Evolutionary conservation across 2,329 filamentous ascomycete species (phyloP).

Genomic region (Fusarium graminum): DNA sequence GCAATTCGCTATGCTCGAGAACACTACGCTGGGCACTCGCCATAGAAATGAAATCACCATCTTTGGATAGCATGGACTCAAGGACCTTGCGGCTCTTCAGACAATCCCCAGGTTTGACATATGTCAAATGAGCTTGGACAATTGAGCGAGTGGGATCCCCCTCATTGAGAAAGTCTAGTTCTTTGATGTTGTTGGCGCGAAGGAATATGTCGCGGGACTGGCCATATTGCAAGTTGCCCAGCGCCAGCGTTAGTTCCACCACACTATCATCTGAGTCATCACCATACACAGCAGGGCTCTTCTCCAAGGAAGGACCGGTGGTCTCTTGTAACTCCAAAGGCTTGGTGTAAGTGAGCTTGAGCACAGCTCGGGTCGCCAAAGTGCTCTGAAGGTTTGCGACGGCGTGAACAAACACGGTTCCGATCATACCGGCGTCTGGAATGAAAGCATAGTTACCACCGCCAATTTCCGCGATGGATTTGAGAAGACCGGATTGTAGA

Average conservation of each 20-base stretch:
- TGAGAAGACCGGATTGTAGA: constrained; percentile 63
- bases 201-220: constrained; percentile 70
- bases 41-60: not conserved
- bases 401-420: constrained; percentile 72
- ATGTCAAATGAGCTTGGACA: constrained; percentile 55
- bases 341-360: constrained; percentile 58
- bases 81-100: constrained; percentile 9
- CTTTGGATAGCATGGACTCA: constrained; percentile 10
- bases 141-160: constrained; percentile 29
- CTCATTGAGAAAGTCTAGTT: constrained; percentile 17
- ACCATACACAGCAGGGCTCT: constrained; percentile 45
- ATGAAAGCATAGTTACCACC: constrained; percentile 72
- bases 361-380: constrained; percentile 62
- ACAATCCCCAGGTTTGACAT: constrained; percentile 45
- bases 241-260: constrained; percentile 54
- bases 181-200: constrained; percentile 46
- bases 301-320: constrained; percentile 57
- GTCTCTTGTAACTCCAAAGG: constrained; percentile 56
- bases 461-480: constrained; percentile 70
- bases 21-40: constrained; percentile 33
- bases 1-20: constrained; percentile 45
- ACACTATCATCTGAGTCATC: constrained; percentile 24
- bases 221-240: constrained; percentile 71
- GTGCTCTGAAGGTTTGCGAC: constrained; percentile 72
- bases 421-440: constrained; percentile 72